phyloP scores from a whole-genome alignment of 495 filamentous ascomycete genomes.

The Bombardia bombarda region DNA sequence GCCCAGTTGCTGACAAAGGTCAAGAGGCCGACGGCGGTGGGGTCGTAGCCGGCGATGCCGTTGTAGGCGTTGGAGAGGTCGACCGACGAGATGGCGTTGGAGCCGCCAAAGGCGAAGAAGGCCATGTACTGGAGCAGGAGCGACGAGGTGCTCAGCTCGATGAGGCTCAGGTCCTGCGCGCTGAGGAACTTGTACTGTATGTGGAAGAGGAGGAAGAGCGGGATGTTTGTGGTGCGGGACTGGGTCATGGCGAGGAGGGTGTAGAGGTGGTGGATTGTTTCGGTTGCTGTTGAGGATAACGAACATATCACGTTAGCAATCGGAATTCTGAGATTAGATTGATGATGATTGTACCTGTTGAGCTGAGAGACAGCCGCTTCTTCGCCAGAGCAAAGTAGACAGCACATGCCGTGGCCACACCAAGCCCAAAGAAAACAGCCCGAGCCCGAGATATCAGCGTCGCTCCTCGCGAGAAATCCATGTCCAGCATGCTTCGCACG shows the following conservation, averaged over 20 bases:
- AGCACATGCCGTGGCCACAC: constrained; percentile 29
- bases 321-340: not conserved
- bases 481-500: constrained; percentile 30
- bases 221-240: constrained; percentile 72
- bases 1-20: constrained; percentile 90
- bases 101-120: constrained; percentile 88
- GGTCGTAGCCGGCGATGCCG: constrained; percentile 62
- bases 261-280: constrained; percentile 56
- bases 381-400: constrained; percentile 17
- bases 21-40: constrained; percentile 61
- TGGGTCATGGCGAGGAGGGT: constrained; percentile 81
- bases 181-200: constrained; percentile 46
- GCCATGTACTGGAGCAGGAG: constrained; percentile 63
- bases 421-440: constrained; percentile 47
- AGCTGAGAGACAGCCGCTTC: constrained; percentile 13
- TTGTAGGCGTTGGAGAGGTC: constrained; percentile 82
- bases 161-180: constrained; percentile 29
- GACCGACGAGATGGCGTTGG: constrained; percentile 86
- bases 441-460: constrained; percentile 44
- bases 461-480: constrained; percentile 33
- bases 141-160: constrained; percentile 54
- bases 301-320: not conserved
- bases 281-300: constrained; percentile 32
- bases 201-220: constrained; percentile 70
- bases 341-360: constrained; percentile 11